These are phyloP conservation scores for Wallemia mellicola DNA, from an alignment of 1,284 basidiomycete genomes.

Conservation along the genomic window DNA sequence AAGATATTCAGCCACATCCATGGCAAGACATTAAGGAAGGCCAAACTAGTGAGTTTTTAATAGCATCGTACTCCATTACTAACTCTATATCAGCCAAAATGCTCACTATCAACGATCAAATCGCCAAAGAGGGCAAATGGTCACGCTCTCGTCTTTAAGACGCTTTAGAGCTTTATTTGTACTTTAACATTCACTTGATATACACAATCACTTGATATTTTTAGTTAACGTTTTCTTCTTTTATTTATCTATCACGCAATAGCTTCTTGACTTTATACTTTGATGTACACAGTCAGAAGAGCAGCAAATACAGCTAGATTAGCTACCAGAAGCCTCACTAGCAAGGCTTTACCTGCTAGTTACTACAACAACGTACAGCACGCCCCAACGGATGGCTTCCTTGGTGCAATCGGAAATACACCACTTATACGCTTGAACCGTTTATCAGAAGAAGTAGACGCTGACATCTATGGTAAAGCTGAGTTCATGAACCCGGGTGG, in stretches of 20 bases:
- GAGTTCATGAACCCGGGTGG: slow-evolving; percentile 99
- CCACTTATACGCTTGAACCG: slow-evolving; percentile 58
- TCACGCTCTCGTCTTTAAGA: neutral
- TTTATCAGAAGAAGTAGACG: slow-evolving; percentile 68
- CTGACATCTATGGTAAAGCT: slow-evolving; percentile 69
- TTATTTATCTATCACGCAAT: too few relatives aligned
- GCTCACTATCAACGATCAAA: neutral
- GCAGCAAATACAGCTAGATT: neutral
- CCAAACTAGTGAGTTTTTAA: neutral
- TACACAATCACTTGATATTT: neutral
- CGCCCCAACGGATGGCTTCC: slow-evolving; percentile 30
- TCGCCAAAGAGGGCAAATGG: neutral
- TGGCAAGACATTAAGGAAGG: neutral
- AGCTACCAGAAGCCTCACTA: neutral
- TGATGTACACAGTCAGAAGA: neutral
- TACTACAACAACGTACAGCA: neutral
- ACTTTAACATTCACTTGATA: neutral
- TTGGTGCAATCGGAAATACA: slow-evolving; percentile 73
- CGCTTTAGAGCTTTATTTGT: too few relatives aligned
- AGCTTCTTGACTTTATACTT: too few relatives aligned
- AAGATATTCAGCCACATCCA: neutral
- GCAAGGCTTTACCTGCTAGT: neutral
- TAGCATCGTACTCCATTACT: neutral
- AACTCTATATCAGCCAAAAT: neutral
- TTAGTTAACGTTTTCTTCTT: neutral